Evolutionary conservation across 768 basidiomycete genomes (phyloP).

Genomic region (Pleurotus giganteus): DNA sequence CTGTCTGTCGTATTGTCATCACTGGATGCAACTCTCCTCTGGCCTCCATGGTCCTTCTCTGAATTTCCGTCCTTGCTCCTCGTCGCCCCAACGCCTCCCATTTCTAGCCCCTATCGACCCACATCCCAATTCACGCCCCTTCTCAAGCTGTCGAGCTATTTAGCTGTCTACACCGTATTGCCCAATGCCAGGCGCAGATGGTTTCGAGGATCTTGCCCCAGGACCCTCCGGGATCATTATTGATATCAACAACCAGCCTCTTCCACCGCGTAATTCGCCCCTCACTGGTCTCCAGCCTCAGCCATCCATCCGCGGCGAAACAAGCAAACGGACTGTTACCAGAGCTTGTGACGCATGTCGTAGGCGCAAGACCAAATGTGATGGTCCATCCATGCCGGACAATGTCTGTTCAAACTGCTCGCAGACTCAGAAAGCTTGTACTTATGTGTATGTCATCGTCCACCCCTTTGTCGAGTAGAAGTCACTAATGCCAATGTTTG

Average conservation of each 20-base stretch:
- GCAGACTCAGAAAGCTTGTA: constrained; percentile 49
- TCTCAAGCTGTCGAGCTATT: constrained; percentile 4
- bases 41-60: background rate
- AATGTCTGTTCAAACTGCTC: constrained; percentile 59
- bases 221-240: constrained; percentile 7
- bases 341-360: constrained; percentile 62
- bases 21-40: background rate
- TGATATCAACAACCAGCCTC: background rate
- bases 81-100: background rate
- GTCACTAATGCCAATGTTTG: background rate
- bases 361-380: constrained; percentile 58
- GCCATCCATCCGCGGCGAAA: constrained; percentile 9
- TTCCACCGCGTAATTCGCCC: background rate
- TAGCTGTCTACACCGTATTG: background rate
- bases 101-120: background rate
- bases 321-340: constrained; percentile 46
- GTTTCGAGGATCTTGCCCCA: background rate
- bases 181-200: background rate
- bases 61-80: too few relatives aligned
- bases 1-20: background rate
- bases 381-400: constrained; percentile 50
- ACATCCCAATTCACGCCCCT: background rate
- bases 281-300: background rate
- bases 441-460: constrained; percentile 49
- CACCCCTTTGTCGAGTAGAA: background rate